Evolutionary conservation across 768 basidiomycete species (phyloP).

Genomic region (Lanmaoa rubissima): DNA sequence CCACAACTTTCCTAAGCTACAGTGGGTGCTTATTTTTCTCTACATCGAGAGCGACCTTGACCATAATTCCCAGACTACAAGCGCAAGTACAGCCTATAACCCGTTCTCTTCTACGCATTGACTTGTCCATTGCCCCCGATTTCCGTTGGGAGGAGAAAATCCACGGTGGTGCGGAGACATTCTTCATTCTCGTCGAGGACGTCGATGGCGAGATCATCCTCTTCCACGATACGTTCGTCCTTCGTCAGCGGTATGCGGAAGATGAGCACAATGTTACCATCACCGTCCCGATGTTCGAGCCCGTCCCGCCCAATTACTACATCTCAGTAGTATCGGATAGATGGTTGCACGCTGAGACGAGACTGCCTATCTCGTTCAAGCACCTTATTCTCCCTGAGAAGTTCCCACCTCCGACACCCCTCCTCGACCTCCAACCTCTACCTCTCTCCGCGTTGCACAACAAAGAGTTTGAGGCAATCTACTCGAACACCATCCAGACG

Average conservation of each 20-base stretch:
- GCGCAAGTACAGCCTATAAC: conserved; percentile 98
- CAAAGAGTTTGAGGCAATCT: conserved; percentile 87
- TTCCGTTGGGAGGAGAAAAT: conserved; percentile 98
- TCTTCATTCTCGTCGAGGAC: conserved; percentile 93
- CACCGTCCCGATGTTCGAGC: conserved; percentile 95
- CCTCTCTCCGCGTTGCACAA: conserved; percentile 92
- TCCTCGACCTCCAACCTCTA: conserved; percentile 89
- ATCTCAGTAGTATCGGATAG: conserved; percentile 93
- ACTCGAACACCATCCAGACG: conserved; percentile 71
- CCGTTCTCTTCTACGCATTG: conserved; percentile 85
- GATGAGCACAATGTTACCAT: conserved; percentile 94
- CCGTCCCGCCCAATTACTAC: conserved; percentile 97
- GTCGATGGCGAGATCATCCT: conserved; percentile 96
- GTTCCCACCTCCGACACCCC: conserved; percentile 88
- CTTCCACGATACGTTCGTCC: conserved; percentile 90
- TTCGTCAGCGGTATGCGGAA: conserved; percentile 88
- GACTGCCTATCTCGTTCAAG: conserved; percentile 95
- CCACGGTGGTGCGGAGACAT: conserved; percentile 84
- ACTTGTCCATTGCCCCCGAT: conserved; percentile 93
- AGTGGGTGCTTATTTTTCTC: conserved; percentile 44
- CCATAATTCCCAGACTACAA: conserved; percentile 55
- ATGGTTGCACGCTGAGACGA: conserved; percentile 94
- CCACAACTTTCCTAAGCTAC: conserved; percentile 94
- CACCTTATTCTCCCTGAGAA: conserved; percentile 97
- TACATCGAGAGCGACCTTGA: neutral